Evolutionary conservation across 176 grass and related monocot species (phyloP), one percentile per base, ranked within the genome.

Genomic region (Tillandsia fasciculata): DNA sequence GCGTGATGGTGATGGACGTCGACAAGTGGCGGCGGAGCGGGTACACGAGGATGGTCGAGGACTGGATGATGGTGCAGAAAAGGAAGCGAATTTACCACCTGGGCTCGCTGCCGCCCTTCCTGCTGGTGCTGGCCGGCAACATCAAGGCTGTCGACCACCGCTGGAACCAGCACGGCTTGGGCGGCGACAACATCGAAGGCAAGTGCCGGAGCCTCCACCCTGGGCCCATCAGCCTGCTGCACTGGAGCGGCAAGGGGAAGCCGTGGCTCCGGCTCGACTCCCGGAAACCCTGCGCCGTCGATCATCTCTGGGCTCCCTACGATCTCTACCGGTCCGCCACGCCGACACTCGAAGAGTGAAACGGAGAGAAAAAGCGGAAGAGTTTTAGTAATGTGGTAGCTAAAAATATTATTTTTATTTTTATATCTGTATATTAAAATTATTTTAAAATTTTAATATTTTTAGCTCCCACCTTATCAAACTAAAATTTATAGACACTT

Each of bases 1-100:
- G 90, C 67, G 86, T 92, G 1, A 93, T 93, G 90, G 90, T 93
- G 11, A 93, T 93, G 71, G 86, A 93, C 81, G 80, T 93, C 4
- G 85, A 54, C 0, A 50, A 26, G 68, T 93, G 90, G 90, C 74
- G 86, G 0, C 1, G 0, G 0, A 86, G 86, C 0, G 83, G 83
- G 0, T 89, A 83, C 77, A 83, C 83, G 0, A 26, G 57, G 48
- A 73, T 74, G 15, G 90, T 93, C 51, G 90, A 93, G 83, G 77
- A 89, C 52, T 93, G 90, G 90, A 93, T 93, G 90, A 84, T 77
- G 12, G 74, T 93, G 70, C 90, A 92, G 78, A 93, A 93, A 63
- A 69, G 22, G 48, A 81, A 64, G 77, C 49, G 90, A 63, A 93
- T 93, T 65, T 93, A 89, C 85, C 80, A 85, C 77, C 75, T 92